Evolutionary conservation across 1,284 basidiomycete species (phyloP).

Genomic region (Apiotrichum gracile): DNA sequence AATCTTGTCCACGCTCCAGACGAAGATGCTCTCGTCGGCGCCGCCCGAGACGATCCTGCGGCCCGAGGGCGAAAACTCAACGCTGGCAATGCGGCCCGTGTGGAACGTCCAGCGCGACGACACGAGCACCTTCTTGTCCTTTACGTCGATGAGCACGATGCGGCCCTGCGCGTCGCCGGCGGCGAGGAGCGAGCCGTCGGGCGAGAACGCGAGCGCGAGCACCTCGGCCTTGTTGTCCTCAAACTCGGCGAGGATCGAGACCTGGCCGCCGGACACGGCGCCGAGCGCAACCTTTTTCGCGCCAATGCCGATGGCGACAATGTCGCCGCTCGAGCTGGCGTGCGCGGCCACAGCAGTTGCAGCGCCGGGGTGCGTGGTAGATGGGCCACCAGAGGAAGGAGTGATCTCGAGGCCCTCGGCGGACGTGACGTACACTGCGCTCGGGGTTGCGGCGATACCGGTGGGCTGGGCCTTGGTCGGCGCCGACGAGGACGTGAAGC

Average conservation of each 20-base stretch:
- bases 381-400: conserved; percentile 16
- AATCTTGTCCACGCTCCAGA: conserved; percentile 76
- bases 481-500: conserved; percentile 51
- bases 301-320: conserved; percentile 36
- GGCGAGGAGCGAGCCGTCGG: conserved; percentile 67
- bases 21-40: conserved; percentile 83
- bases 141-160: conserved; percentile 54
- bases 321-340: conserved; percentile 23
- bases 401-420: conserved; percentile 59
- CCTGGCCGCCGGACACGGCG: conserved; percentile 17
- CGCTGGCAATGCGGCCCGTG: conserved; percentile 69
- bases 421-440: conserved; percentile 67
- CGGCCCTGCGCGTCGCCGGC: conserved; percentile 61
- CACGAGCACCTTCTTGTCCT: conserved; percentile 62
- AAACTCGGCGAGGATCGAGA: conserved; percentile 48
- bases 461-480: conserved; percentile 64
- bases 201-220: conserved; percentile 73
- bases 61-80: conserved; percentile 71
- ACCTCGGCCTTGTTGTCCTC: conserved; percentile 67
- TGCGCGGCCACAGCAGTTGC: conserved; percentile 37
- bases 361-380: conserved; percentile 14
- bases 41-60: conserved; percentile 77
- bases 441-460: conserved; percentile 56
- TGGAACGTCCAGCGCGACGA: conserved; percentile 82
- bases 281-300: conserved; percentile 60